Evolutionary conservation across 768 basidiomycete genomes (phyloP), one percentile per base, ranked within the genome.

Genomic region (Amanita muscaria): DNA sequence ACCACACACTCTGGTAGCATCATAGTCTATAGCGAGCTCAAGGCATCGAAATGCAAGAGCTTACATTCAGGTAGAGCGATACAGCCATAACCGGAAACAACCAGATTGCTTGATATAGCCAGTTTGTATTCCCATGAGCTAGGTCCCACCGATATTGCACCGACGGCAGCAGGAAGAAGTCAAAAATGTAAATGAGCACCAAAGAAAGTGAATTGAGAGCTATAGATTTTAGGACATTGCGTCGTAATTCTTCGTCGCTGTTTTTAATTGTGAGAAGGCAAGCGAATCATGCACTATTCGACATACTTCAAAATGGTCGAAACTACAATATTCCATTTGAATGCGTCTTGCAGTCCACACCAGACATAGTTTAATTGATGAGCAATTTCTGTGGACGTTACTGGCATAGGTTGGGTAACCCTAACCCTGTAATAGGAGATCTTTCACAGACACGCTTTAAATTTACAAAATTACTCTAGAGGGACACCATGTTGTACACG

Each of bases 11-110:
- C 88, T 91, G 59, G 36, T 23, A 8, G 24, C 24, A 27, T 12
- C 27, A 11, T 16, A 9, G 21, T 30, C 35, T 27, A 15, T 25
- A 12, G n/a, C 36, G 27, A 4, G 12, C 14, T 42, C 31, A 22
- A 40, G 29, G 30, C 12, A 6, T 23, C 19, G 42, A 27, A 8
- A 31, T 30, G 39, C 14, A 24, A 27, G n/a, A 21, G 67, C 81
- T 56, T 53, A 88, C 90, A 52, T 91, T 92, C 35, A 90, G 69
- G 63, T 90, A 90, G 45, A 90, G 73, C 9, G 88, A 88, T 19
- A 65, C 62, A 1, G 80, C 80, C 6, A 89, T 70, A 42, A 91
- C 73, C 0, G 90, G 90, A 15, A 84, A 62, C 3, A 92, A 62
- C 88, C 88, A 92, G 30, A 92, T 62, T 6, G 77, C 63, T 54